These are phyloP conservation scores for Exophiala viscosa DNA, from an alignment of 2,329 filamentous ascomycete species.

Conservation along the genomic window DNA sequence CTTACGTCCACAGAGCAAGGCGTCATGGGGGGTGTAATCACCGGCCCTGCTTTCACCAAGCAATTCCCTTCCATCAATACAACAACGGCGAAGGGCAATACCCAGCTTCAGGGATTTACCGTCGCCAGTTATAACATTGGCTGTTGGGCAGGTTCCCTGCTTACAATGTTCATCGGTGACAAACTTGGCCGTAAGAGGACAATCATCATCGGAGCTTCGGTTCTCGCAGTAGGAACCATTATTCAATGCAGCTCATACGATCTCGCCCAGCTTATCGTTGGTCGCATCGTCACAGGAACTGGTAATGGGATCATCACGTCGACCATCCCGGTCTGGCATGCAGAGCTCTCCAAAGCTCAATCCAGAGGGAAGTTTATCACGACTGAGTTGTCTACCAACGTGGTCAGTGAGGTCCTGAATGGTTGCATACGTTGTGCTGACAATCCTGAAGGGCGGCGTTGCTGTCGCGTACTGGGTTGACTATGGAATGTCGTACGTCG, in stretches of 20 bases:
- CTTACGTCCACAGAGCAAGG: too few relatives aligned
- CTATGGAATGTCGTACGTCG: constrained; percentile 14
- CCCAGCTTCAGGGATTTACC: too few relatives aligned
- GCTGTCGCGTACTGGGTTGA: constrained; percentile 33
- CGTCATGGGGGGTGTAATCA: too few relatives aligned
- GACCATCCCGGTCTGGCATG: constrained; percentile 41
- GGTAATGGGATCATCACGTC: constrained; percentile 35
- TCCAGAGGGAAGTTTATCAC: constrained; percentile 45
- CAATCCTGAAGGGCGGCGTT: constrained; percentile 27
- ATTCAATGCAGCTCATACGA: constrained; percentile 41
- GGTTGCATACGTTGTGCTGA: too few relatives aligned
- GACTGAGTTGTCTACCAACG: too few relatives aligned
- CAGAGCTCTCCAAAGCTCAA: constrained; percentile 44
- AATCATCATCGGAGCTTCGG: constrained; percentile 38
- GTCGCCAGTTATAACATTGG: too few relatives aligned
- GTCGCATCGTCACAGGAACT: constrained; percentile 46
- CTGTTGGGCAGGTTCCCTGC: too few relatives aligned
- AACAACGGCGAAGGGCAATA: too few relatives aligned
- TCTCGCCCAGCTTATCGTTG: constrained; percentile 44
- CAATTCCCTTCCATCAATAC: too few relatives aligned
- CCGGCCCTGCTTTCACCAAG: too few relatives aligned
- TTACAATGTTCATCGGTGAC: constrained; percentile 39
- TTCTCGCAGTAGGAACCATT: constrained; percentile 45
- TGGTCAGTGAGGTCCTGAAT: constrained; percentile 42
- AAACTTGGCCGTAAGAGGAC: constrained; percentile 43